These are phyloP conservation scores for Saccharomycopsis fibuligera DNA, from an alignment of 805 yeast genomes.

Conservation along the genomic window DNA sequence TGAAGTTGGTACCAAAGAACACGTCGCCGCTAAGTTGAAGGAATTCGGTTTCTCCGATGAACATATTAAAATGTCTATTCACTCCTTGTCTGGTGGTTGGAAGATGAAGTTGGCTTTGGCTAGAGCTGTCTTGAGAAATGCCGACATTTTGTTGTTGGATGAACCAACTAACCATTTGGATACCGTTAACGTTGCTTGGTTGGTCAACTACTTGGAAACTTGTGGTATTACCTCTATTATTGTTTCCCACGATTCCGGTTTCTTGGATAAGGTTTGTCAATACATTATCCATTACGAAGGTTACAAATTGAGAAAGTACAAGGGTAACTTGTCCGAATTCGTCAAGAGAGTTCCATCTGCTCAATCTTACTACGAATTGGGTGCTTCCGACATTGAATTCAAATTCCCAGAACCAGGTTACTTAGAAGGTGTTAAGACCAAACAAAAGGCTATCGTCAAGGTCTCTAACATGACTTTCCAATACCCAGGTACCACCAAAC, in stretches of 20 bases:
- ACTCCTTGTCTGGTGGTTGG: slow-evolving; percentile 99
- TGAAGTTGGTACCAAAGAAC: slow-evolving; percentile 65
- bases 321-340: slow-evolving; percentile 98
- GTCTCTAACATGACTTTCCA: slow-evolving; percentile 97
- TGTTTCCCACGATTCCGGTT: slow-evolving; percentile 99
- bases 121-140: slow-evolving; percentile 97
- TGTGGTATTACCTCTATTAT: slow-evolving; percentile 98
- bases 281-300: slow-evolving; percentile 99
- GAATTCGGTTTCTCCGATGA: slow-evolving; percentile 93
- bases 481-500: slow-evolving; percentile 97
- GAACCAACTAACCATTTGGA: slow-evolving; percentile 99
- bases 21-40: slow-evolving; percentile 63
- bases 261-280: slow-evolving; percentile 95
- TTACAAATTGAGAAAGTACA: slow-evolving; percentile 98
- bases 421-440: slow-evolving; percentile 99
- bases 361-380: slow-evolving; percentile 96
- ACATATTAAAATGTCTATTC: slow-evolving; percentile 90
- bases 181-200: slow-evolving; percentile 99
- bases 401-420: slow-evolving; percentile 99
- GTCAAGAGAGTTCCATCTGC: slow-evolving; percentile 99
- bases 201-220: slow-evolving; percentile 96
- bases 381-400: slow-evolving; percentile 97
- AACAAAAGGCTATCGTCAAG: slow-evolving; percentile 99
- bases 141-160: slow-evolving; percentile 94
- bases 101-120: slow-evolving; percentile 99